Evolutionary conservation across 805 yeast genomes (phyloP), one percentile per base, ranked within the genome.

Genomic region (Pachysolen tannophilus): DNA sequence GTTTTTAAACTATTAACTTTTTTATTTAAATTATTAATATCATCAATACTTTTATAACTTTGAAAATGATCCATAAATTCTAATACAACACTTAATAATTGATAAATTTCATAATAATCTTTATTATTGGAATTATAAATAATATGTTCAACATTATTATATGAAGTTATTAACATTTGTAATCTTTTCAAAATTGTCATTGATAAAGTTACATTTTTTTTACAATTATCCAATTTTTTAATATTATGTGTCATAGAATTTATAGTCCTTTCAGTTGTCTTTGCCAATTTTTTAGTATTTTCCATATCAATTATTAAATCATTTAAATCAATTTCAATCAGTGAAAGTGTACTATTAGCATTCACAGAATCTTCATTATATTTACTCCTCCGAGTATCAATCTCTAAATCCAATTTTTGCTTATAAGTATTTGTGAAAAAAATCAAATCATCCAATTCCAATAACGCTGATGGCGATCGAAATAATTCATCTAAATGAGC

Each of bases 151-250:
- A 86, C 65, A 42, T 74, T 73, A 28, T 76, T 77, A 52, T 77
- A 78, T 3, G 94, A 88, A 15, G 75, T 77, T 6, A 83, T 69
- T 32, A 92, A 65, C 84, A 88, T 88, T 50, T 87, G 94, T 26
- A 92, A 63, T 42, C 95, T 70, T 48, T 90, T 84, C 45, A 90
- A 65, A 25, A 87, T 77, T 1, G 94, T 85, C 83, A 92, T 84
- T 8, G 92, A 75, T 19, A 76, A 65, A 2, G 86, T 88, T 32
- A 92, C 62, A 54, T 92, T 92, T 51, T 74, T 75, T 61, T 92
- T 92, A 24, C 88, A 78, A 33, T 72, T 74, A 56, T 92, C 97
- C 40, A 92, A 65, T 16, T 68, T 61, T 45, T 85, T 82, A 42
- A 92, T 87, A 26, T 79, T 81, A 4, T 73, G 65, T 0, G 97